Base-by-base conservation (phyloP, 108 stramenopile genomes). In the Pseudonitzschia delicatissima region DNA sequence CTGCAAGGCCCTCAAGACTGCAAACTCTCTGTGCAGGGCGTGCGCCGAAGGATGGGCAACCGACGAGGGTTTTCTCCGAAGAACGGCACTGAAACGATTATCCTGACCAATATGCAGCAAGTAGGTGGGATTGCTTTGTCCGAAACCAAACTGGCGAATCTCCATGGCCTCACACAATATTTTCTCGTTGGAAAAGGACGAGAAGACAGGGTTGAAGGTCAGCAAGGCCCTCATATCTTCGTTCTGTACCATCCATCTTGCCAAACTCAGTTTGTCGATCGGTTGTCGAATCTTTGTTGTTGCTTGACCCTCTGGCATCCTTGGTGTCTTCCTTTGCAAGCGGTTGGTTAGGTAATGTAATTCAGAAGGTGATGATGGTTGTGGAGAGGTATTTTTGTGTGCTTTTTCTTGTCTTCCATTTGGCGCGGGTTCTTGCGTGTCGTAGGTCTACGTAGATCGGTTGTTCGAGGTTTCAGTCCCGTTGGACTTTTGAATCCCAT, bases 61-160 rank as follows among this genome's bases (percentile, higher is more conserved):
- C 42, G 77, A 73, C n/a, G 76, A 63, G 11, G 95, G 96, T 67
- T 96, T 95, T 62, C 87, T 87, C 0, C 96, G 81, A 20, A 97
- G 85, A 15, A 95, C 95, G 36, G 90, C 44, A 9, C 23, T 15
- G 53, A 62, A 72, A 4, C 31, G 26, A 26, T 20, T 18, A 9
- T 40, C 59, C 21, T 50, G 25, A n/a, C 48, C 29, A 27, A 95
- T 73, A 13, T 57, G 69, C 3, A 96, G 55, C 20, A 95, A 64
- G 73, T 93, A 98, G 7, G 98, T 98, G 31, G 98, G 98, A 80
- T 97, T 97, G 28, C 88, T 90, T 66, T 98, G 98, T 8, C 98
- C 98, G 66, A 96, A 95, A 37, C 89, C 90, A 71, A 97, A 93
- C 69, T 92, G 90, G 26, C 76, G 81, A 49, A 92, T 63, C 42